Conservation (phyloP, 2,329 filamentous ascomycete genomes). For the Lasiodiplodia gonubiensis region DNA sequence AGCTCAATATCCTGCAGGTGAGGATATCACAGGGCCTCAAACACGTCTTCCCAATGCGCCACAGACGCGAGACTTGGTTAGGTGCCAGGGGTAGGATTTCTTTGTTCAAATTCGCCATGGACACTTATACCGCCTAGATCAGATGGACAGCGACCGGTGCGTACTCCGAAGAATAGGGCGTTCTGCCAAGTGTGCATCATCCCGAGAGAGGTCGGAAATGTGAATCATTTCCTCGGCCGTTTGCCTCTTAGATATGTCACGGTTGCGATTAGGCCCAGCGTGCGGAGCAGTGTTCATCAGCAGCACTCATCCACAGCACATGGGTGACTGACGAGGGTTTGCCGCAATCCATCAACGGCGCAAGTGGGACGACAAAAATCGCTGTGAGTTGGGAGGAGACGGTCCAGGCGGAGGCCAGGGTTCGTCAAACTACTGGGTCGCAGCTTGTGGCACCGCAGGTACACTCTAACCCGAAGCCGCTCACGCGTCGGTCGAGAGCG, state of each 20-base stretch:
- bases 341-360: not conserved
- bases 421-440: not conserved
- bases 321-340: no score
- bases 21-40: not conserved
- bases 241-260: not conserved
- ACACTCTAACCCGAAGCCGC: conserved; percentile 1
- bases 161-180: not conserved
- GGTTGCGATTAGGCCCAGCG: not conserved
- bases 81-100: not conserved
- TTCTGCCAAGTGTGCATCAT: not conserved
- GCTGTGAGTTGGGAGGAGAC: not conserved
- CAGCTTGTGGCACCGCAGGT: not conserved
- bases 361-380: not conserved
- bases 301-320: not conserved
- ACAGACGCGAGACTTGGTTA: not conserved
- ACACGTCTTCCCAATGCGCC: not conserved
- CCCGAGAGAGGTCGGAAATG: not conserved
- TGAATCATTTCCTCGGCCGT: not conserved
- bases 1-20: not conserved
- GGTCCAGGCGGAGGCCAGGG: not conserved
- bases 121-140: not conserved
- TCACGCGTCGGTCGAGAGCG: not conserved
- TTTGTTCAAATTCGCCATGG: not conserved
- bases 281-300: not conserved
- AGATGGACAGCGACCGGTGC: not conserved